These are phyloP conservation scores for Kwoniella sp. DNA, from an alignment of 768 basidiomycete species.

Conservation along the genomic window DNA sequence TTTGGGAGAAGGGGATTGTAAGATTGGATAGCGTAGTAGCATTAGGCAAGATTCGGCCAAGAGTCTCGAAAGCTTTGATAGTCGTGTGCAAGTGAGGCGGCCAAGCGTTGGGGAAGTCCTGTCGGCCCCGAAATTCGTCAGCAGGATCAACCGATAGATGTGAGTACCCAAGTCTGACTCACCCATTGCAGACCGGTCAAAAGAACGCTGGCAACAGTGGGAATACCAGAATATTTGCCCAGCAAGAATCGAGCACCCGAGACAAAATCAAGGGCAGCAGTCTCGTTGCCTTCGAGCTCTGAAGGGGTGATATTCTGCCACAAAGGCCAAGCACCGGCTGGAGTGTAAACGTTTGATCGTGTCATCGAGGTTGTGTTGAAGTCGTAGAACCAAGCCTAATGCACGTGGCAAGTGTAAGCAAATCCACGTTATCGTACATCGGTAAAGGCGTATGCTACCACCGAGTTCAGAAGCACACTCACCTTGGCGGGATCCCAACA, in stretches of 20 bases:
- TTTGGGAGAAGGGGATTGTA: slow-evolving; percentile 63
- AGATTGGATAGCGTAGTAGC: slow-evolving; percentile 61
- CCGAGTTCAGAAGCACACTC: too few species aligned
- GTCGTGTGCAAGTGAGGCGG: slow-evolving; percentile 61
- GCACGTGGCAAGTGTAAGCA: background rate
- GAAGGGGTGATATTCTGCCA: slow-evolving; percentile 84
- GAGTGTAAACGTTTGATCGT: slow-evolving; percentile 69
- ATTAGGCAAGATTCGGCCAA: slow-evolving; percentile 72
- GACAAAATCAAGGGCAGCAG: slow-evolving; percentile 72
- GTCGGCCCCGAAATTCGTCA: background rate
- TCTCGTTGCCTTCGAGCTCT: slow-evolving; percentile 64
- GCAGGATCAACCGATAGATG: too few species aligned
- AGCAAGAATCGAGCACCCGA: slow-evolving; percentile 66
- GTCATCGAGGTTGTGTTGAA: slow-evolving; percentile 73
- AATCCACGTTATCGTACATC: too few species aligned
- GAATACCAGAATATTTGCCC: slow-evolving; percentile 70
- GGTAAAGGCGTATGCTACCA: too few species aligned
- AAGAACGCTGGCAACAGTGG: slow-evolving; percentile 76
- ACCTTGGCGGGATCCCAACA: slow-evolving; percentile 70
- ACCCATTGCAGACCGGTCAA: slow-evolving; percentile 79
- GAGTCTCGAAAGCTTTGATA: slow-evolving; percentile 71
- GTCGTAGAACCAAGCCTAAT: slow-evolving; percentile 71
- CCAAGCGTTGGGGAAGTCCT: slow-evolving; percentile 69
- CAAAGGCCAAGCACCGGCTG: slow-evolving; percentile 68
- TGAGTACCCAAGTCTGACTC: slow-evolving; percentile 13